phyloP scores from a whole-genome alignment of 805 yeast genomes.

The Kuraishia cidri region DNA sequence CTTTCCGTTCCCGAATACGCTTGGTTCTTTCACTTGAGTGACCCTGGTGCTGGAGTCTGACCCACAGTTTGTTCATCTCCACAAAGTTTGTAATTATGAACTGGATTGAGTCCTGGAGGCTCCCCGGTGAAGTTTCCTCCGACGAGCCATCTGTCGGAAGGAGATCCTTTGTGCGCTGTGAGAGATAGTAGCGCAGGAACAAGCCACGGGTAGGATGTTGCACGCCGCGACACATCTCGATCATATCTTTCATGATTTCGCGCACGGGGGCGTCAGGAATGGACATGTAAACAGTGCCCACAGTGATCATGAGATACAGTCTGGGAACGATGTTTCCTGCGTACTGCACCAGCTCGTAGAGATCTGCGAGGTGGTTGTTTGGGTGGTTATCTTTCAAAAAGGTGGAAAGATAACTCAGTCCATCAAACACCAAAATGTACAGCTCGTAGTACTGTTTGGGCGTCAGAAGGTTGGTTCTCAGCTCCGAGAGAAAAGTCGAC shows the following conservation, averaged over 20 bases:
- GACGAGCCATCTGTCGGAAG: constrained; percentile 29
- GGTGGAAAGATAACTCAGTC: constrained; percentile 57
- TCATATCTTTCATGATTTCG: constrained; percentile 91
- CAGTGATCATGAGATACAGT: constrained; percentile 87
- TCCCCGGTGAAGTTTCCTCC: constrained; percentile 19
- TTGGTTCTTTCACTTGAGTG: constrained; percentile 74
- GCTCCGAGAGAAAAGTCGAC: constrained; percentile 70
- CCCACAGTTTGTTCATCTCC: constrained; percentile 98
- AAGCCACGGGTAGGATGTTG: constrained; percentile 93
- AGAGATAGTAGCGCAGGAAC: constrained; percentile 79
- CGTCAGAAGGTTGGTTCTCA: constrained; percentile 63
- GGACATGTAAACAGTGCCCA: constrained; percentile 83
- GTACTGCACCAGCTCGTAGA: constrained; percentile 91
- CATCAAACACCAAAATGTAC: constrained; percentile 77
- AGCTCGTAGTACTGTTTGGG: constrained; percentile 94
- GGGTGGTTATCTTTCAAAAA: constrained; percentile 64
- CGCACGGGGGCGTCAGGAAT: constrained; percentile 69
- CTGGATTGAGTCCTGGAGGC: constrained; percentile 60
- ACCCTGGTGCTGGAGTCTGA: constrained; percentile 91
- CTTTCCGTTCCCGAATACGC: constrained; percentile 74
- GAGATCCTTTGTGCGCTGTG: constrained; percentile 71
- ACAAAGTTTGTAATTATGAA: constrained; percentile 82
- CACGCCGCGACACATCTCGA: constrained; percentile 96
- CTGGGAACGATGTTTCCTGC: constrained; percentile 92
- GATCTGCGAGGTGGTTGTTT: constrained; percentile 69